phyloP scores from a whole-genome alignment of 140 eudicot genomes.

The Oenanthe javanica region DNA sequence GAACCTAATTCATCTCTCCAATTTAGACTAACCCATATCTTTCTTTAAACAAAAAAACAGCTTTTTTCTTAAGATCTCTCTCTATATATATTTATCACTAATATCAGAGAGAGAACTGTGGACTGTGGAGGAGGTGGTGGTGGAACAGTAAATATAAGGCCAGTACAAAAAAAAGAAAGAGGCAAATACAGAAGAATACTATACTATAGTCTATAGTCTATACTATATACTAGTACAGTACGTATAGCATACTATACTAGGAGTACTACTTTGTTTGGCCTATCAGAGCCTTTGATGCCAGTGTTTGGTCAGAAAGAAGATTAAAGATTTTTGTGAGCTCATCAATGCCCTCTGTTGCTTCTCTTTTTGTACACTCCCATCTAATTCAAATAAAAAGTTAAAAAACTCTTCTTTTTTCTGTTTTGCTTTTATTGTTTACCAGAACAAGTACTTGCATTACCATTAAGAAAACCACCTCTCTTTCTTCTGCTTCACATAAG shows the following conservation, averaged over 20 bases:
- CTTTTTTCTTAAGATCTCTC: conserved; percentile 10
- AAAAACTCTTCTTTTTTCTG: background rate
- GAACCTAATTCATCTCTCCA: conserved; percentile 15
- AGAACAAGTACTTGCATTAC: background rate
- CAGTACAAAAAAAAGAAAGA: background rate
- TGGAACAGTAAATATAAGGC: conserved; percentile 10
- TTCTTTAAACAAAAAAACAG: conserved; percentile 13
- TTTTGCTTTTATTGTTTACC: background rate
- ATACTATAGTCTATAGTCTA: background rate
- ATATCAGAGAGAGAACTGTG: background rate
- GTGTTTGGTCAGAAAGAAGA: conserved; percentile 45
- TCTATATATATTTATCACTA: background rate
- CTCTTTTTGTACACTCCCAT: conserved; percentile 17
- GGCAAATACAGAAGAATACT: background rate
- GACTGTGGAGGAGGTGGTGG: conserved; percentile 6
- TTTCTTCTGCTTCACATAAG: background rate
- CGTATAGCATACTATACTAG: background rate
- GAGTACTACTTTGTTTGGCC: conserved; percentile 15
- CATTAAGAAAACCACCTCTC: background rate
- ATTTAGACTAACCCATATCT: conserved; percentile 37
- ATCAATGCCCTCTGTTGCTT: conserved; percentile 26
- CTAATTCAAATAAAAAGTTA: background rate
- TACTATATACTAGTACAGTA: background rate
- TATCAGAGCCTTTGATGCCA: conserved; percentile 28
- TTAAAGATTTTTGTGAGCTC: conserved; percentile 37